Percentiles rank a stretch among this genome's conserved stretches.
phyloP scores from a whole-genome alignment of 2,329 filamentous ascomycete species.

The Tolypocladium tundrense region DNA sequence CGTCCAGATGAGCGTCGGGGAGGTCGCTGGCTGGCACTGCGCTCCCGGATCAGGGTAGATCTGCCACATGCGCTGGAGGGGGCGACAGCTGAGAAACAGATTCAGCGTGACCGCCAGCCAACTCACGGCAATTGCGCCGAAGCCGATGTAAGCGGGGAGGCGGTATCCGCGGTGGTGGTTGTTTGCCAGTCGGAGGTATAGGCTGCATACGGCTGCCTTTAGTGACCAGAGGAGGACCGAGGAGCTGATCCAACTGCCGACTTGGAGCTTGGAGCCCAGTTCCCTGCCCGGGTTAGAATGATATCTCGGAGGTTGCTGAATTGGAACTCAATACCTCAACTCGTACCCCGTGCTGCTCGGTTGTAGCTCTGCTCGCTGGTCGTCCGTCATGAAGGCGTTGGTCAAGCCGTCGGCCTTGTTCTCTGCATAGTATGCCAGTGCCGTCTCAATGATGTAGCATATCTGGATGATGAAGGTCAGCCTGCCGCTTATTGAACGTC shows the following conservation, averaged over 20 bases:
- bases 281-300: slow-evolving; percentile 1
- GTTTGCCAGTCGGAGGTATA: slow-evolving; percentile 1
- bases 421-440: slow-evolving; percentile 1
- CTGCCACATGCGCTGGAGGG: slow-evolving; percentile 5
- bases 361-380: background rate
- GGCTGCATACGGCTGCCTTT: slow-evolving; percentile 5
- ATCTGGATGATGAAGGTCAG: background rate
- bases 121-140: slow-evolving; percentile 1
- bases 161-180: background rate
- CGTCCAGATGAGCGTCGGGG: slow-evolving; percentile 4
- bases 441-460: slow-evolving; percentile 1
- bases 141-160: background rate
- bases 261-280: slow-evolving; percentile 6
- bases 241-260: slow-evolving; percentile 4
- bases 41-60: background rate
- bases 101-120: slow-evolving; percentile 1
- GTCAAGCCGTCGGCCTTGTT: slow-evolving; percentile 1
- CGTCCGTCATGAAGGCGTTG: background rate
- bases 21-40: slow-evolving; percentile 4
- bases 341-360: background rate
- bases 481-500: background rate
- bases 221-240: slow-evolving; percentile 4
- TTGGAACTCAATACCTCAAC: background rate
- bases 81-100: slow-evolving; percentile 4
- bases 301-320: background rate